Percentiles rank a stretch among this genome's conserved stretches.
Conservation (phyloP, 306 rosid genomes). For the Inga laurina region DNA sequence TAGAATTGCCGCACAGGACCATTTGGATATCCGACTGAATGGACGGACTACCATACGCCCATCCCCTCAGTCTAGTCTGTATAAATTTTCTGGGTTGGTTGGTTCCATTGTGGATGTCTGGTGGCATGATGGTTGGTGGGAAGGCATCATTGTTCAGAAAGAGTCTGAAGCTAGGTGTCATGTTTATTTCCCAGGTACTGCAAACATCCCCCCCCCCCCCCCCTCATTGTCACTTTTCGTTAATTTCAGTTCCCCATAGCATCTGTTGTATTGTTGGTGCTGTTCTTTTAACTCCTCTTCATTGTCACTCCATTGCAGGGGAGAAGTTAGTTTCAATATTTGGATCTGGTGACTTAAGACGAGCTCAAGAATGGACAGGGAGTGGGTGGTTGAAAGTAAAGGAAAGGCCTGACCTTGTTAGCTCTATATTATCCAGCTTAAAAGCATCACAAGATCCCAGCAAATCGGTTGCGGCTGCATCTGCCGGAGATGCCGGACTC, state of each 20-base stretch:
- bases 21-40: slow-evolving; percentile 48
- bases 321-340: slow-evolving; percentile 54
- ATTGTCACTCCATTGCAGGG: slow-evolving; percentile 43
- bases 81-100: slow-evolving; percentile 37
- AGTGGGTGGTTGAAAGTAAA: slow-evolving; percentile 53
- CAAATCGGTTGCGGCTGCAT: slow-evolving; percentile 30
- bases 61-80: slow-evolving; percentile 28
- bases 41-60: slow-evolving; percentile 73
- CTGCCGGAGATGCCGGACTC: slow-evolving; percentile 30
- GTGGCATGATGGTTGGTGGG: slow-evolving; percentile 99
- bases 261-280: not conserved
- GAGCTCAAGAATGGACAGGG: slow-evolving; percentile 80
- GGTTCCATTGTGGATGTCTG: slow-evolving; percentile 81
- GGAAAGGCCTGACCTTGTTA: slow-evolving; percentile 68
- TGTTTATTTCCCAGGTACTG: slow-evolving; percentile 79
- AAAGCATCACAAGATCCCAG: slow-evolving; percentile 27
- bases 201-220: not conserved
- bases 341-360: slow-evolving; percentile 49
- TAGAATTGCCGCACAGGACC: slow-evolving; percentile 58
- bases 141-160: slow-evolving; percentile 68
- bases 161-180: slow-evolving; percentile 49
- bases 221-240: not conserved
- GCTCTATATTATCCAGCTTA: slow-evolving; percentile 32
- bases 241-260: not conserved
- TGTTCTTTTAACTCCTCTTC: not conserved